Evolutionary conservation across 1,284 basidiomycete species (phyloP).

Genomic region (Apiotrichum veenhuisii): DNA sequence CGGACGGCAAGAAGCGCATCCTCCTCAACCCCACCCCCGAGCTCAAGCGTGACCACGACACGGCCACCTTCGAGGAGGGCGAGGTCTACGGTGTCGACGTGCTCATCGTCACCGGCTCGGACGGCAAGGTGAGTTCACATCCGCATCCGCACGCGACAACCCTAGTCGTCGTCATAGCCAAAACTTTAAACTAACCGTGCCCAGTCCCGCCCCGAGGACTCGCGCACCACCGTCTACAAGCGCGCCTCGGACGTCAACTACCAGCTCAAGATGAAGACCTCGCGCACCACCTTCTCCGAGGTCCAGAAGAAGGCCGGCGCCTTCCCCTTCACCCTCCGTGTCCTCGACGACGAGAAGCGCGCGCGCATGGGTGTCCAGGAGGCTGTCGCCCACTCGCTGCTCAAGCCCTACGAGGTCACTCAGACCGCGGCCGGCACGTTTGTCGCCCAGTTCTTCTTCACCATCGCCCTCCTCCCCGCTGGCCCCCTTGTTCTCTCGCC

Average conservation of each 20-base stretch:
- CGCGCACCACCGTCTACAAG: conserved; percentile 90
- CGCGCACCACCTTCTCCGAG: conserved; percentile 89
- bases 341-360: conserved; percentile 90
- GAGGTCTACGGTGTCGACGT: conserved; percentile 97
- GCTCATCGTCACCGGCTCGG: conserved; percentile 78
- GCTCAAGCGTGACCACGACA: conserved; percentile 80
- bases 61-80: conserved; percentile 79
- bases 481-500: conserved; percentile 82
- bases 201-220: conserved; percentile 65
- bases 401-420: conserved; percentile 50
- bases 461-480: conserved; percentile 76
- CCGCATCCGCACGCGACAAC: too few relatives aligned
- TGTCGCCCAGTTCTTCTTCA: conserved; percentile 94
- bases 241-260: conserved; percentile 83
- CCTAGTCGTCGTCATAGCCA: not conserved
- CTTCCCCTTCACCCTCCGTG: conserved; percentile 95
- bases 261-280: conserved; percentile 96
- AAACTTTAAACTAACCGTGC: not conserved
- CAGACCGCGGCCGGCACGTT: conserved; percentile 74
- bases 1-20: conserved; percentile 95
- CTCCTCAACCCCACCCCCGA: conserved; percentile 81
- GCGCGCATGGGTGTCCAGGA: conserved; percentile 93
- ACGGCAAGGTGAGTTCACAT: conserved; percentile 73
- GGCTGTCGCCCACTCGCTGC: conserved; percentile 76
- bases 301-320: conserved; percentile 95